These are phyloP conservation scores for Aspergillus neoniger DNA, from an alignment of 2,329 filamentous ascomycete species.

Conservation along the genomic window DNA sequence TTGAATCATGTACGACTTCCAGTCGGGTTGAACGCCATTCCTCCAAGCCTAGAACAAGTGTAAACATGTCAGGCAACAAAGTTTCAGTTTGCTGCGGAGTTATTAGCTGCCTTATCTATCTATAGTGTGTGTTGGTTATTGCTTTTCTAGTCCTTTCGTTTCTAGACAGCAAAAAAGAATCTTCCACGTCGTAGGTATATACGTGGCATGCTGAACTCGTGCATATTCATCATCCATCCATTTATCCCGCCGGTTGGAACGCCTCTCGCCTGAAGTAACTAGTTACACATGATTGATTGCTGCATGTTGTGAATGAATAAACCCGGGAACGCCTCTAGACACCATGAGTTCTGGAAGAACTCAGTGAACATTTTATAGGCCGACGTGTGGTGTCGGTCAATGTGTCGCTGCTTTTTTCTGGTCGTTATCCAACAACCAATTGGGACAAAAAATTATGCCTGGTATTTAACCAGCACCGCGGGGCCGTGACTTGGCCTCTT, in stretches of 20 bases:
- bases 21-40: not conserved
- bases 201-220: not conserved
- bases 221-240: not conserved
- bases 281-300: too few species aligned
- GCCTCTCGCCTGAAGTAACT: not conserved
- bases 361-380: not conserved
- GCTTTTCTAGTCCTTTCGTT: not conserved
- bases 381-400: not conserved
- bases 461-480: slow-evolving; percentile 55
- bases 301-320: not conserved
- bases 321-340: not conserved
- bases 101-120: not conserved
- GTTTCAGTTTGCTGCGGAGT: not conserved
- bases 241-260: not conserved
- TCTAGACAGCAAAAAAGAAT: not conserved
- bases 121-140: not conserved
- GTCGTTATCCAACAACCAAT: not conserved
- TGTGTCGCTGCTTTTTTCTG: not conserved
- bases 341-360: not conserved
- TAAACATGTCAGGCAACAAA: not conserved
- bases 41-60: too few species aligned
- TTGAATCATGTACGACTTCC: not conserved
- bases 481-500: slow-evolving; percentile 83
- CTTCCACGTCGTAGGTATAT: not conserved
- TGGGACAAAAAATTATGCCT: not conserved